phyloP scores from a whole-genome alignment of 2,329 filamentous ascomycete genomes.

The Thelonectria discophora region DNA sequence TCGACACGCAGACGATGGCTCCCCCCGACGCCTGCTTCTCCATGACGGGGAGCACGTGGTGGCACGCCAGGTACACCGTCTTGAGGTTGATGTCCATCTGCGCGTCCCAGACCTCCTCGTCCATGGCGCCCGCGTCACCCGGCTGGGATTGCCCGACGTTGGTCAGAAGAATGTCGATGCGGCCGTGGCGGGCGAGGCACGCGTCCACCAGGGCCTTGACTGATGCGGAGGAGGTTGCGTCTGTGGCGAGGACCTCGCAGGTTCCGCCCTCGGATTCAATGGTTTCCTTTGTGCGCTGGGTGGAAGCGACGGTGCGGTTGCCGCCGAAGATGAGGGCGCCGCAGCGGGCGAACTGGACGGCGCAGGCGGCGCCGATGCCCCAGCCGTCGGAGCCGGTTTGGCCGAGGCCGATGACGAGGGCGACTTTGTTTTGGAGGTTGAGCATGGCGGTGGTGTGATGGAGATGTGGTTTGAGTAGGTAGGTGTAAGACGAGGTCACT shows the following conservation, averaged over 20 bases:
- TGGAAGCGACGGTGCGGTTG: constrained; percentile 54
- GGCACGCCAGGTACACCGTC: constrained; percentile 62
- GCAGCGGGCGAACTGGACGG: constrained; percentile 57
- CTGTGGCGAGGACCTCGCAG: constrained; percentile 53
- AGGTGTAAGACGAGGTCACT: background rate
- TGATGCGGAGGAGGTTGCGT: constrained; percentile 62
- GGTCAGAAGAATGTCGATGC: constrained; percentile 68
- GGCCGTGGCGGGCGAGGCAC: constrained; percentile 60
- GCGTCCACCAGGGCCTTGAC: constrained; percentile 63
- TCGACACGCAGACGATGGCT: constrained; percentile 58
- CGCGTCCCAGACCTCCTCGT: constrained; percentile 59
- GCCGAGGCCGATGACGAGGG: constrained; percentile 57
- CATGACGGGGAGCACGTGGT: constrained; percentile 64
- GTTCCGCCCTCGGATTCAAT: constrained; percentile 47
- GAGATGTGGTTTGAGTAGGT: too few species aligned
- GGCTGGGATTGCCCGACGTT: constrained; percentile 67
- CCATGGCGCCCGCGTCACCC: constrained; percentile 58
- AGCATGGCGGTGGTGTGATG: constrained; percentile 40
- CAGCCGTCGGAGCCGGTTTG: constrained; percentile 55
- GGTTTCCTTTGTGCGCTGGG: constrained; percentile 50
- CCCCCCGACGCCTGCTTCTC: constrained; percentile 53
- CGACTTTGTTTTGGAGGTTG: constrained; percentile 53
- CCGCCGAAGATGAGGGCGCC: constrained; percentile 62
- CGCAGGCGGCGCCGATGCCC: constrained; percentile 61
- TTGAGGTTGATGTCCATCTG: constrained; percentile 66